A percentile compares a stretch with the other conserved stretches of the same genome.
Evolutionary conservation across 2,329 filamentous ascomycete species (phyloP).

Genomic region (Calonectria multiphialidica): DNA sequence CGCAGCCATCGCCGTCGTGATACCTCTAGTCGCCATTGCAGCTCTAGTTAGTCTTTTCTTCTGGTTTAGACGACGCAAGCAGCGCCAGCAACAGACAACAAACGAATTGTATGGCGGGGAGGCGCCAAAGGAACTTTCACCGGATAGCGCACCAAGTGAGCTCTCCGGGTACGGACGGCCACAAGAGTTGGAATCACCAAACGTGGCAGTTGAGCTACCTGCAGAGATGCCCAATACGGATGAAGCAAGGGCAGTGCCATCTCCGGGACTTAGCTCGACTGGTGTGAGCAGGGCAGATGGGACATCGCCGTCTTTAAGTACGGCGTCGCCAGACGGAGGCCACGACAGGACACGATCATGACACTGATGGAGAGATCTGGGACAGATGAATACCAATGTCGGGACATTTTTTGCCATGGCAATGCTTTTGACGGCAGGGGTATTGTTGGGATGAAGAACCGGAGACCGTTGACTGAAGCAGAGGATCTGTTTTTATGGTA

Average conservation of each 20-base stretch:
- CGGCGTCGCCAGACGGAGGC: not conserved
- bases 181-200: conserved; percentile 17
- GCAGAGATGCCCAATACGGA: conserved; percentile 8
- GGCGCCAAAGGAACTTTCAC: conserved; percentile 23
- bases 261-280: conserved; percentile 1
- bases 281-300: not conserved
- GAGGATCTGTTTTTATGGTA: not conserved
- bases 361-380: not conserved
- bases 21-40: conserved; percentile 45
- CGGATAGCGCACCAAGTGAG: conserved; percentile 5
- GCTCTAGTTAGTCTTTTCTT: conserved; percentile 41
- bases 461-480: not conserved
- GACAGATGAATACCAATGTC: not conserved
- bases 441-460: not conserved
- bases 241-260: conserved; percentile 4
- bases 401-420: not conserved
- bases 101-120: conserved; percentile 1
- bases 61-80: conserved; percentile 43
- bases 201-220: conserved; percentile 24
- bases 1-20: conserved; percentile 45
- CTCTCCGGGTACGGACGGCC: conserved; percentile 17
- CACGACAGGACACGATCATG: not conserved
- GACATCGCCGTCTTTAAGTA: not conserved
- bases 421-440: not conserved
- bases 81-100: not conserved